A percentile compares a stretch with the other conserved stretches of the same genome.
These are phyloP conservation scores for Lactarius sanguifluus DNA, from an alignment of 768 basidiomycete genomes.

Conservation along the genomic window DNA sequence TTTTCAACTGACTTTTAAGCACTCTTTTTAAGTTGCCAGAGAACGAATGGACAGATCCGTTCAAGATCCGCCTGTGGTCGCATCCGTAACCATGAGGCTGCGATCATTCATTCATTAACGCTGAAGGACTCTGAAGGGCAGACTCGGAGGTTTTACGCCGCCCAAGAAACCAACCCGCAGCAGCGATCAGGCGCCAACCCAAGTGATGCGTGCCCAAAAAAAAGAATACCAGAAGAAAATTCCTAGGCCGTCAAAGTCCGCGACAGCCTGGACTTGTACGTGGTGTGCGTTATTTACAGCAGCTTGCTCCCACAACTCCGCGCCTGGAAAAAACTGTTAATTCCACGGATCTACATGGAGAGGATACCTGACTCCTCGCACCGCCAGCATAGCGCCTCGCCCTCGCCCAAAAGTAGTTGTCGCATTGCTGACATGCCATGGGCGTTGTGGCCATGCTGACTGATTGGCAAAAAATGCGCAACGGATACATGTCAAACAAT, in stretches of 20 bases:
- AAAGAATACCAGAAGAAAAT: neutral
- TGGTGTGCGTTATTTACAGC: neutral
- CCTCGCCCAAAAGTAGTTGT: neutral
- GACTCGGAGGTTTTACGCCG: neutral
- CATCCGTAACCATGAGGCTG: slow-evolving; percentile 10
- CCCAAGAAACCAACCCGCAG: neutral
- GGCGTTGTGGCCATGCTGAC: slow-evolving; percentile 2
- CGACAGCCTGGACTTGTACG: neutral
- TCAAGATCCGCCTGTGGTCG: slow-evolving; percentile 3
- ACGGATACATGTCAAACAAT: neutral
- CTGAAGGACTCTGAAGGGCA: neutral
- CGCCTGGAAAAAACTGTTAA: neutral
- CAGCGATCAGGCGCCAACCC: neutral
- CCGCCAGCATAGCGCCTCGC: neutral
- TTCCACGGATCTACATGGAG: neutral
- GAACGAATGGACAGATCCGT: neutral
- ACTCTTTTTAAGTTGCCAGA: neutral
- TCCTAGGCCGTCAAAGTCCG: neutral
- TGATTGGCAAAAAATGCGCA: neutral
- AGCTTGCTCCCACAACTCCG: neutral
- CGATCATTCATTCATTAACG: slow-evolving; percentile 13
- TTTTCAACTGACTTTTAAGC: neutral
- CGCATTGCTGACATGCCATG: neutral
- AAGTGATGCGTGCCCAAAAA: neutral
- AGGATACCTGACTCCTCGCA: neutral